Conservation (phyloP, 2,329 filamentous ascomycete species). For the Cytospora piceicola region DNA sequence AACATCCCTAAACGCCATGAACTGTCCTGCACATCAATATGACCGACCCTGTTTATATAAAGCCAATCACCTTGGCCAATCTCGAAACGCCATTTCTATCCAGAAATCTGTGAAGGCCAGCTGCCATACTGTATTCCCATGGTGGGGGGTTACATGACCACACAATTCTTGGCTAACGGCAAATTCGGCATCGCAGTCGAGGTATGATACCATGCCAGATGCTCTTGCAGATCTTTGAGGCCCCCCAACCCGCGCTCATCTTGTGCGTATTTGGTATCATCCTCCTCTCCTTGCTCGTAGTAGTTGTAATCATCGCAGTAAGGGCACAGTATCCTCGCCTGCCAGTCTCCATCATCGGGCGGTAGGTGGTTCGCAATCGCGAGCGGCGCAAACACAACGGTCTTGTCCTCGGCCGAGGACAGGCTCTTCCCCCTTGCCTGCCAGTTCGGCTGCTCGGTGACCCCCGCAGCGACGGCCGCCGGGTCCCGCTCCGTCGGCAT, state of each 20-base stretch:
- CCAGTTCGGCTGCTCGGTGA: conserved; percentile 49
- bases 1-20: conserved; percentile 14
- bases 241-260: conserved; percentile 54
- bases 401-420: conserved; percentile 51
- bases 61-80: neutral
- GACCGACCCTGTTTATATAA: conserved; percentile 11
- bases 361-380: conserved; percentile 62
- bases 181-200: conserved; percentile 44
- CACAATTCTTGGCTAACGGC: conserved; percentile 44
- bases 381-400: conserved; percentile 59
- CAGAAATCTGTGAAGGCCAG: conserved; percentile 8
- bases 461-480: conserved; percentile 32
- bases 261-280: conserved; percentile 50
- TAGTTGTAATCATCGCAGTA: conserved; percentile 60
- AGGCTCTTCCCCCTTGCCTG: conserved; percentile 52
- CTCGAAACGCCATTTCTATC: conserved; percentile 9
- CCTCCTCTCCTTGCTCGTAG: conserved; percentile 54
- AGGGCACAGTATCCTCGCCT: conserved; percentile 56
- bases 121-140: neutral
- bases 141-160: conserved; percentile 46
- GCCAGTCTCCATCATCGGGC: conserved; percentile 55
- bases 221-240: conserved; percentile 54
- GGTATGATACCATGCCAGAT: conserved; percentile 61
- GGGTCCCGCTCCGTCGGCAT: conserved; percentile 53
- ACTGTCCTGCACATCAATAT: neutral